Conservation (phyloP, 78 protist genomes). For the Dictyostelium purpureum region DNA sequence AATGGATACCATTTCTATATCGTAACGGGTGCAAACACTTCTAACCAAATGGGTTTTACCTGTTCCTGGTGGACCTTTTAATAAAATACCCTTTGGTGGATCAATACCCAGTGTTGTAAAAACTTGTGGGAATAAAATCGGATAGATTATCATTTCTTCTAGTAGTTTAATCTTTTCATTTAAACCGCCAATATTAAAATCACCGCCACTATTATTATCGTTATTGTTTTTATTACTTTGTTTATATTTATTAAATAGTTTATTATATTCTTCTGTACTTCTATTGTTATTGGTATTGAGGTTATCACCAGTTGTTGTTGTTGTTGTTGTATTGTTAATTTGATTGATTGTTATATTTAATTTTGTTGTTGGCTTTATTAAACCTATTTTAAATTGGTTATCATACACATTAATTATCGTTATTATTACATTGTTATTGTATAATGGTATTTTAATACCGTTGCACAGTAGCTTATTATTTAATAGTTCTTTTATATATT, state of each 20-base stretch:
- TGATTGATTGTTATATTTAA: conserved; percentile 13
- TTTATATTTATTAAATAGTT: not conserved
- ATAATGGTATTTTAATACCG: not conserved
- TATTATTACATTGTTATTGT: not conserved
- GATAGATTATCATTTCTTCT: conserved; percentile 73
- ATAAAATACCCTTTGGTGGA: conserved; percentile 89
- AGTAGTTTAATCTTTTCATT: conserved; percentile 3
- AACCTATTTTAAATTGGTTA: not conserved
- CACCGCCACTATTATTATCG: not conserved
- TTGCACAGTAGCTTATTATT: not conserved
- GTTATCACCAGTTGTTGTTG: not conserved
- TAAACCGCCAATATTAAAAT: conserved; percentile 29
- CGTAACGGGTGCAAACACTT: conserved; percentile 99
- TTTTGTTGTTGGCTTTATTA: conserved; percentile 9
- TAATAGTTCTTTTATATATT: conserved; percentile 10
- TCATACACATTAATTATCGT: conserved; percentile 8
- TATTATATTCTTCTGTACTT: not conserved
- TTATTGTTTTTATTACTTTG: not conserved
- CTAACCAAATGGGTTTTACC: conserved; percentile 99
- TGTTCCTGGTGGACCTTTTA: conserved; percentile 99
- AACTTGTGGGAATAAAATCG: conserved; percentile 25
- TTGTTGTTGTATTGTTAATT: not conserved
- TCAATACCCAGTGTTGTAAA: conserved; percentile 22
- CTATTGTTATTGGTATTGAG: not conserved
- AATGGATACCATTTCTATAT: conserved; percentile 98